Evolutionary conservation across 306 rosid genomes (phyloP), one percentile per base, ranked within the genome.

Genomic region (Pyrus bretschneideri): DNA sequence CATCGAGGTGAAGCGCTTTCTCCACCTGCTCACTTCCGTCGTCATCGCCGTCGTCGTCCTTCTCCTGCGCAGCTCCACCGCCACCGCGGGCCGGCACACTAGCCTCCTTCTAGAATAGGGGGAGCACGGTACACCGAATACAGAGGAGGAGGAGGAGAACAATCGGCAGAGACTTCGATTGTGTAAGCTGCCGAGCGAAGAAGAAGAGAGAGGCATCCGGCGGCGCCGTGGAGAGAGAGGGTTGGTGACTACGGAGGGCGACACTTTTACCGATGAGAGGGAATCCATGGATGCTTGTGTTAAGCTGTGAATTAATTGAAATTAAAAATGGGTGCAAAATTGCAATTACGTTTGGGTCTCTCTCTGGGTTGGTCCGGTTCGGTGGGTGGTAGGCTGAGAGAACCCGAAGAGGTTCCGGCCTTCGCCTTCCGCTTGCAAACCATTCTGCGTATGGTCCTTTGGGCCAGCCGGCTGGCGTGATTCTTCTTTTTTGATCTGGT

Each of bases 1-100:
- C 97, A 60, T 95, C 97, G 83, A 92, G 76, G 62, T 85, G 88
- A 67, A 95, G 90, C 38, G 99, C 99, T 67, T 85, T 83, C 40
- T 95, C 97, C 15, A 92, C 87, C 64, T 88, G 91, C 27, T 88
- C 89, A 0, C 46, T 61, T 54, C 82, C 85, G 3, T 76, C 88
- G 4, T 78, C 69, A 1, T 74, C 82, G 3, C 78, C 81, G 15
- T 49, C 55, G 8, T 71, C 75, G 3, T 76, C 81, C 14, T 69
- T 74, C 18, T 65, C 71, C 11, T 25, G 62, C 11, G 64, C 59
- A 1, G 42, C 73, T 11, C 76, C 87, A 33, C 85, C 81, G 35
- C 76, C 86, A 64, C 83, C 83, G 44, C 72, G 69, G 63, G 77
- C 6, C 12, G 83, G 73, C 93, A 86, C 9, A 52, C 62, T 33